Conservation (phyloP, 148 eudicot species). For the Spergularia bocconei region DNA sequence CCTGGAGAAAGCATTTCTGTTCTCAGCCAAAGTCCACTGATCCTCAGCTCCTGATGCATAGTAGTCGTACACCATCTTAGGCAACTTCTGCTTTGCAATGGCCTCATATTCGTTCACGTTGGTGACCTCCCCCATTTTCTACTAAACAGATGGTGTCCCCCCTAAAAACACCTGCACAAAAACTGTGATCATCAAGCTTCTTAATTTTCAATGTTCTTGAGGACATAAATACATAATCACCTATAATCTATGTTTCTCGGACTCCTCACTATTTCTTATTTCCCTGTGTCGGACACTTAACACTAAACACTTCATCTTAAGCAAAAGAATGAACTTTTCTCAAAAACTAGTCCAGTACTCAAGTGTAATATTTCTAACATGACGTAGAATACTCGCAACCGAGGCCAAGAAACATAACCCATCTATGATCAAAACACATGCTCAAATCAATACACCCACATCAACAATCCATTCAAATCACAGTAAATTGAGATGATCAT, state of each 20-base stretch:
- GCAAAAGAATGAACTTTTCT: too few species aligned
- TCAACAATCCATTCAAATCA: background rate
- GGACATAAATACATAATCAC: too few species aligned
- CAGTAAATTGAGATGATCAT: background rate
- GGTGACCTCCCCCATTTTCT: constrained; percentile 79
- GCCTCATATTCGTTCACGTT: constrained; percentile 87
- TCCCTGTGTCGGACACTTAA: too few species aligned
- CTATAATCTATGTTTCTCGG: too few species aligned
- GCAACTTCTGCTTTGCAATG: constrained; percentile 89
- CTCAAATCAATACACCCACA: background rate
- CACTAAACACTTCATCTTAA: too few species aligned
- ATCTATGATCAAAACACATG: too few species aligned
- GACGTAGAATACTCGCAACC: too few species aligned
- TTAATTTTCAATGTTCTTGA: background rate
- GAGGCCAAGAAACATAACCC: too few species aligned
- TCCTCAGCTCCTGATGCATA: constrained; percentile 99
- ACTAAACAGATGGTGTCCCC: background rate
- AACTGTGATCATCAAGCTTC: background rate
- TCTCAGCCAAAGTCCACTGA: constrained; percentile 94
- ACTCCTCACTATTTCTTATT: too few species aligned
- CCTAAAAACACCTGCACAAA: constrained; percentile 9
- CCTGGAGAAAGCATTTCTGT: constrained; percentile 90
- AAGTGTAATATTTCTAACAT: too few species aligned
- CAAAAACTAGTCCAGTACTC: too few species aligned
- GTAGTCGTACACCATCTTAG: constrained; percentile 92